Evolutionary conservation across 192 early-diverging fungal genomes (phyloP), one percentile per base, ranked within the genome.

Genomic region (Dissophora globulifera): DNA sequence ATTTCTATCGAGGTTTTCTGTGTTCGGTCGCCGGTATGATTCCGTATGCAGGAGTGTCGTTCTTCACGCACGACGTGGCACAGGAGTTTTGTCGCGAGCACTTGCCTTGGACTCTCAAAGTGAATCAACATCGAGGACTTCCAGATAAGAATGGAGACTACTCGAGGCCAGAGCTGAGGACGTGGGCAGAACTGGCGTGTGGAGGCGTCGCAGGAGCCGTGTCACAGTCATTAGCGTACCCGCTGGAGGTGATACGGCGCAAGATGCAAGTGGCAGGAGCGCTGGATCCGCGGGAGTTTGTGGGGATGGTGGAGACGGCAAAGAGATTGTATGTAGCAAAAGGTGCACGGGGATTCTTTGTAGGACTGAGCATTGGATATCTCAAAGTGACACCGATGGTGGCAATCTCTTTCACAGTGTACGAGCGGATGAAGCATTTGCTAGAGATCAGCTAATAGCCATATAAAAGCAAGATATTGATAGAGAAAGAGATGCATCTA

Each of bases 331-430:
- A 88, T 76, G 46, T 52, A 32, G 70, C 75, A 33, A 83, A 84
- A 22, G 96, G 96, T 23, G 78, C 86, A 45, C 85, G 87, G 27
- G 97, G 97, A 8, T 97, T 97, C 79, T 99, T 90, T 87, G 94
- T 99, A 13, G 97, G 97, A n/a, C 82, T 99, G 46, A 94, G 89
- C 27, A 99, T 99, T 76, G 97, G 97, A 32, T 99, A 94, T 76
- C 74, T 99, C 67, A 99, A 99, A 78, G 92, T 99, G 3, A 87
- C 88, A 27, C 97, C 97, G 0, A 96, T 99, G 95, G 88, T 88
- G 62, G 95, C 93, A 8, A 89, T 95, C 19, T 88, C 87, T 19
- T 97, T 97, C 80, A 91, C 88, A 58, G 87, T 88, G 1, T 99
- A 99, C 78, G 92, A 96, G 67, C 75, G 74, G 51, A 89, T 90